Evolutionary conservation across 2,329 filamentous ascomycete species (phyloP), one percentile per base, ranked within the genome.

Genomic region (Neonectria faginata): DNA sequence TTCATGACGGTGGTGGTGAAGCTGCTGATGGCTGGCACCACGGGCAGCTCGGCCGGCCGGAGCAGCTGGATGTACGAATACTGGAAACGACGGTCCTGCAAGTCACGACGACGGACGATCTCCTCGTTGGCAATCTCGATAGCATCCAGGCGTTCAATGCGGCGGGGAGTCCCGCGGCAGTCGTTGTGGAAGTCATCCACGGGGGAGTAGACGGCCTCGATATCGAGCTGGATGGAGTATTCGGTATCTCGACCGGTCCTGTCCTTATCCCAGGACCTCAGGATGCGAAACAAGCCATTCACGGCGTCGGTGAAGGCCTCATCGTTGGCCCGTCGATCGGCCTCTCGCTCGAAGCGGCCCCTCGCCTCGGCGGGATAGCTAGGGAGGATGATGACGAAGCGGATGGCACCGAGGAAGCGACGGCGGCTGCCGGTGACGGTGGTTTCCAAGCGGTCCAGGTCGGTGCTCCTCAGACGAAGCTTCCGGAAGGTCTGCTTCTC

Each of bases 251-350:
- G 42, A 25, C 60, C 65, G 22, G 20, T 36, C 22, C 39, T 59
- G 18, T 44, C 59, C 4, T 61, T 48, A 7, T 72, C 68, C 71
- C 71, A 73, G 5, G 53, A 47, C 39, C 64, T 62, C 4, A 70
- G 50, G 27, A 67, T 57, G 29, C 51, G 16, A 25, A 72, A 68
- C 27, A 73, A 65, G n/a, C 39, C n/a, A 33, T 62, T 57, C 31
- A 73, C 60, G 7, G 70, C 67, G 39, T 51, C 36, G 18, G 70
- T 71, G 27, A 72, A 73, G 29, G 57, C 67, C 51, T 67, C 53
- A 44, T 73, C 58, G 51, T 73, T 73, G 44, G 60, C 62, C 29
- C 42, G 33, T 33, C 68, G 67, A 31, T 72, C 67, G 16, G 50
- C 50, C 44, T 65, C 62, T 25, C 70, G 60, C 55, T 73, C 68